Evolutionary conservation across 352 stramenopile genomes (phyloP).

Genomic region (Phytophthora podocarpi): DNA sequence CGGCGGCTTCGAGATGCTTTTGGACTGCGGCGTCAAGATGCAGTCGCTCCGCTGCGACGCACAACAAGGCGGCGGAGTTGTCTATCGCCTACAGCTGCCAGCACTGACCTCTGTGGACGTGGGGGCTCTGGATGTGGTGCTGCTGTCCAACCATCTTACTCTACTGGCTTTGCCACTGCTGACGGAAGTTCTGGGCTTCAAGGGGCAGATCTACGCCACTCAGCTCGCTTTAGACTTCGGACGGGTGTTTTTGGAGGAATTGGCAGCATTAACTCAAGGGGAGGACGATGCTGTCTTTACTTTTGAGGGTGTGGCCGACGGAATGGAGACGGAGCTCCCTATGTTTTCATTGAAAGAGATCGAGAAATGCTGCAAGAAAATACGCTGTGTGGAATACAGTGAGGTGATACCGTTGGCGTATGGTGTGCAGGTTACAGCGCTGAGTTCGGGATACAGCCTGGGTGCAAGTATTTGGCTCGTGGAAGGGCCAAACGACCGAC

Average conservation of each 20-base stretch:
- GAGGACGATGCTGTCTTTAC: constrained; percentile 27
- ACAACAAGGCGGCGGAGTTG: neutral
- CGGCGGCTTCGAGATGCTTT: constrained; percentile 77
- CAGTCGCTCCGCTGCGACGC: constrained; percentile 9
- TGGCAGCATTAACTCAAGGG: constrained; percentile 36
- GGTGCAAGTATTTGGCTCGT: constrained; percentile 77
- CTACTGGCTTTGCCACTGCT: constrained; percentile 80
- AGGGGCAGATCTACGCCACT: constrained; percentile 74
- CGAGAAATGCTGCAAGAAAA: constrained; percentile 41
- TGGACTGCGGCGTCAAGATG: constrained; percentile 70
- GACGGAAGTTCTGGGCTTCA: constrained; percentile 74
- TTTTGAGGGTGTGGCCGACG: constrained; percentile 31
- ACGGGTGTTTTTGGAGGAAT: constrained; percentile 70
- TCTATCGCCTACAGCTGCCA: constrained; percentile 41
- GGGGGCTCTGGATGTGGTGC: constrained; percentile 65
- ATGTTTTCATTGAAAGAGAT: constrained; percentile 62
- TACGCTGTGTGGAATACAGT: constrained; percentile 66
- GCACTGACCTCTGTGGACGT: constrained; percentile 58
- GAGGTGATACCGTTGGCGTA: constrained; percentile 66
- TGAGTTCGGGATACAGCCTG: constrained; percentile 80
- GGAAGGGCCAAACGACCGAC: constrained; percentile 64
- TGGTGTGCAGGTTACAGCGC: constrained; percentile 66
- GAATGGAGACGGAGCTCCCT: constrained; percentile 24
- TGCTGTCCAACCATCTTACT: constrained; percentile 77
- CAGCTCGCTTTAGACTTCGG: constrained; percentile 74